Evolutionary conservation across 2,329 filamentous ascomycete genomes (phyloP).

Genomic region (Ophiostoma quercus): DNA sequence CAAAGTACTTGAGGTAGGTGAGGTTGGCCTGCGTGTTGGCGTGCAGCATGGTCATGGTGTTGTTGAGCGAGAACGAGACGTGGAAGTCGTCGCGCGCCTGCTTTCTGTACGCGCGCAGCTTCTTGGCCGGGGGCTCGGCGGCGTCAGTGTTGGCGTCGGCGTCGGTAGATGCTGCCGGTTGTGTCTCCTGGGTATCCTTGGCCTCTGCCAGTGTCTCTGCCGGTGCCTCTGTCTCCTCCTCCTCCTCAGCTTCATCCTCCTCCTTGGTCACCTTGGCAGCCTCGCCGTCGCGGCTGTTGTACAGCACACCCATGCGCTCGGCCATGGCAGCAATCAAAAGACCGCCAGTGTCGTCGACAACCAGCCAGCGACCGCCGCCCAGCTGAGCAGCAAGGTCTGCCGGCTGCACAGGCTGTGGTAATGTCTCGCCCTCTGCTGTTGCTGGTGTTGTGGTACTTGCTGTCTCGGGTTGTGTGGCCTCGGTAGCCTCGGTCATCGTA

Average conservation of each 20-base stretch:
- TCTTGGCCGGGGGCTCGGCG: background rate
- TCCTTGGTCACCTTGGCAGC: background rate
- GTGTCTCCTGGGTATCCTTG: background rate
- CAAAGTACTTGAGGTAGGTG: conserved; percentile 81
- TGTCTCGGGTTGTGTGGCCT: conserved; percentile 20
- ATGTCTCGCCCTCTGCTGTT: background rate
- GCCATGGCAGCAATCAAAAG: conserved; percentile 77
- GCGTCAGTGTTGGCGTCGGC: background rate
- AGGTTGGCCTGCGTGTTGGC: conserved; percentile 82
- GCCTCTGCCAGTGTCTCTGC: background rate
- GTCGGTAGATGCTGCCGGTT: background rate
- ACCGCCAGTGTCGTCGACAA: conserved; percentile 82
- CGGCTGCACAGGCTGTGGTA: background rate
- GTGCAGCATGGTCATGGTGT: conserved; percentile 77
- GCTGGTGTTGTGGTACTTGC: conserved; percentile 30
- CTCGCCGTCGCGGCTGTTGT: conserved; percentile 34
- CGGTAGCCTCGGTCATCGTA: background rate
- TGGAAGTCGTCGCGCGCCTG: conserved; percentile 46
- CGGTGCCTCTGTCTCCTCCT: background rate
- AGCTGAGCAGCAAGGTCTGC: conserved; percentile 13
- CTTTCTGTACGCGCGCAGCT: conserved; percentile 25
- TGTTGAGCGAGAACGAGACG: conserved; percentile 62
- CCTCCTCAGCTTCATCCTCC: background rate
- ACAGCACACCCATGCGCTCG: conserved; percentile 79
- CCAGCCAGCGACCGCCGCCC: conserved; percentile 58